Conservation (phyloP, 2,329 filamentous ascomycete species). For the Colletotrichum trifolii region DNA sequence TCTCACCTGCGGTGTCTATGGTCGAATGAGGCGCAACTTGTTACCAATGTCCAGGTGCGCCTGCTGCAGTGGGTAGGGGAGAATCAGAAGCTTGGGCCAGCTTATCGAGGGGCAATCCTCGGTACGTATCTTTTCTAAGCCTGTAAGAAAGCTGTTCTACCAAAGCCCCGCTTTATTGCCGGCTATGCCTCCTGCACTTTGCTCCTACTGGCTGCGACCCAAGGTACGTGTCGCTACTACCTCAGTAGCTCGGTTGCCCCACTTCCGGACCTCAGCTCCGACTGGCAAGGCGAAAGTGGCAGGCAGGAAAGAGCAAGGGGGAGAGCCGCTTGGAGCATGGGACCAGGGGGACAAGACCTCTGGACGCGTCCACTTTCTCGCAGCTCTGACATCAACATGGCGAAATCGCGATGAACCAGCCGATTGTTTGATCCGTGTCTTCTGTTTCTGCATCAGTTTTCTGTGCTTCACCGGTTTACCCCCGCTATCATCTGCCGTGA, state of each 20-base stretch:
- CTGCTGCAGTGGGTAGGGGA: not conserved
- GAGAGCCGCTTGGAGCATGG: not conserved
- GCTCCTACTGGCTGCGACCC: not conserved
- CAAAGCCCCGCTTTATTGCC: not conserved
- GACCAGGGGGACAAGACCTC: not conserved
- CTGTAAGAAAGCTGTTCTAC: not conserved
- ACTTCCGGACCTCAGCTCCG: slow-evolving; percentile 32
- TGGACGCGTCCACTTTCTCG: slow-evolving; percentile 25
- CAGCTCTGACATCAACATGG: slow-evolving; percentile 37
- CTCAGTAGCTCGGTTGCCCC: not conserved
- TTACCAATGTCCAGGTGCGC: slow-evolving; percentile 10
- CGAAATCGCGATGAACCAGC: slow-evolving; percentile 29
- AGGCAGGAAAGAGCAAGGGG: slow-evolving; percentile 2
- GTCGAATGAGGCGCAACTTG: slow-evolving; percentile 25
- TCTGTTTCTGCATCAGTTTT: not conserved
- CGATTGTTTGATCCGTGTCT: slow-evolving; percentile 13
- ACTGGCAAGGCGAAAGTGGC: slow-evolving; percentile 1
- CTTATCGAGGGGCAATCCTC: slow-evolving; percentile 12
- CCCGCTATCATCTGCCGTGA: not conserved
- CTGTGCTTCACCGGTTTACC: not conserved
- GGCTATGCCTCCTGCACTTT: not conserved
- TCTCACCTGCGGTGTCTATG: slow-evolving; percentile 17
- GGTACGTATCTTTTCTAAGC: slow-evolving; percentile 15
- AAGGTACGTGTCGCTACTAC: slow-evolving; percentile 6
- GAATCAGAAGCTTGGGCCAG: slow-evolving; percentile 26